phyloP scores from a whole-genome alignment of 164 flowering plant species.

The Nelumbo lutea region DNA sequence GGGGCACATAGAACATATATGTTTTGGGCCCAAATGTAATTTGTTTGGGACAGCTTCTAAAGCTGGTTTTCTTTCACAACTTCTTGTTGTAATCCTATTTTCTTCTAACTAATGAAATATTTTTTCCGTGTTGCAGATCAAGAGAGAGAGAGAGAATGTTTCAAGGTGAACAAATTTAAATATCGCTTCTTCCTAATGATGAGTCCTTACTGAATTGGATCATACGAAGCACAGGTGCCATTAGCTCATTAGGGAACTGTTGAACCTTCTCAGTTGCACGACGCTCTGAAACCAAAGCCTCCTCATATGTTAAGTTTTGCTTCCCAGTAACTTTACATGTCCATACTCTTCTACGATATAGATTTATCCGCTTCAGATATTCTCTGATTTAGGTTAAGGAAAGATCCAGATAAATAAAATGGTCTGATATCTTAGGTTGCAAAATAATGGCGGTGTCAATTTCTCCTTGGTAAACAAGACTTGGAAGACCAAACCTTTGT shows the following conservation, averaged over 20 bases:
- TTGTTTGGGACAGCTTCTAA: no score
- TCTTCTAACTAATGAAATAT: no score
- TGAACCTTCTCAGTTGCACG: slow-evolving; percentile 67
- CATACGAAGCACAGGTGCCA: slow-evolving; percentile 52
- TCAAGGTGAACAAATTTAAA: background rate
- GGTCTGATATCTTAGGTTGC: background rate
- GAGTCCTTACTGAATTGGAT: slow-evolving; percentile 74
- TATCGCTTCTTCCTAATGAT: background rate
- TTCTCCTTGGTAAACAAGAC: background rate
- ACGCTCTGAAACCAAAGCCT: slow-evolving; percentile 86
- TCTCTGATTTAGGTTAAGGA: slow-evolving; percentile 52
- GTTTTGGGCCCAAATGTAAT: no score
- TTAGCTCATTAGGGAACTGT: slow-evolving; percentile 64
- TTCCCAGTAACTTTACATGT: slow-evolving; percentile 85
- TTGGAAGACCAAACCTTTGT: no score
- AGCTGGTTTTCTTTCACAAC: no score
- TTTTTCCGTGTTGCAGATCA: no score
- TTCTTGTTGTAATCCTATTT: no score
- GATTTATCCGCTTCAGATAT: slow-evolving; percentile 67
- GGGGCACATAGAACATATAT: no score
- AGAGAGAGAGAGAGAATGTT: no score
- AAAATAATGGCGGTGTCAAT: background rate
- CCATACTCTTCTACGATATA: slow-evolving; percentile 84
- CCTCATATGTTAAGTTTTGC: slow-evolving; percentile 82
- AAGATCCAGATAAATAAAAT: slow-evolving; percentile 6